These are phyloP conservation scores for Aspergillus piperis DNA, from an alignment of 2,329 filamentous ascomycete genomes.

Conservation along the genomic window DNA sequence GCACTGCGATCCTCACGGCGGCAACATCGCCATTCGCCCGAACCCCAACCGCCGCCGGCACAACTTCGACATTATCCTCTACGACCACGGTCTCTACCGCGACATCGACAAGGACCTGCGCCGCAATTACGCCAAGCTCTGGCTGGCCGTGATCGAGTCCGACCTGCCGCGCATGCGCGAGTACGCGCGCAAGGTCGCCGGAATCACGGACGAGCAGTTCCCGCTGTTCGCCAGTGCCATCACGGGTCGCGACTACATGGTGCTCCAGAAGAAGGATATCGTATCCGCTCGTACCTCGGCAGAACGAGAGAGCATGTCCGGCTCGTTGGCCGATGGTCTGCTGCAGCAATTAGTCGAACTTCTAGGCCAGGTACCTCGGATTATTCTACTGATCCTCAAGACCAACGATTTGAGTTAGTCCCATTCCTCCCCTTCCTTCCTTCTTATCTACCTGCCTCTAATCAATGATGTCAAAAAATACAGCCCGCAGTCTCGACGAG, in stretches of 20 bases:
- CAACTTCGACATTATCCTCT: conserved; percentile 95
- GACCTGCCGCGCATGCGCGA: conserved; percentile 83
- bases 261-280: conserved; percentile 64
- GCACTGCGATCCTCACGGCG: conserved; percentile 95
- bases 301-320: conserved; percentile 85
- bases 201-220: conserved; percentile 85
- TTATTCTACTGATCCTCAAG: conserved; percentile 94
- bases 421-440: not conserved
- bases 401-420: conserved; percentile 84
- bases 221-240: conserved; percentile 95
- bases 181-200: conserved; percentile 85
- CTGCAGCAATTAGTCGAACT: conserved; percentile 85
- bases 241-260: conserved; percentile 85
- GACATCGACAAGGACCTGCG: conserved; percentile 79
- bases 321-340: conserved; percentile 82
- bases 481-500: conserved; percentile 84
- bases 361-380: conserved; percentile 82
- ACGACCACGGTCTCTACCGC: conserved; percentile 95
- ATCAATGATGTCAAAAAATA: conserved; percentile 1
- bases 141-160: conserved; percentile 91
- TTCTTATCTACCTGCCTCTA: not conserved
- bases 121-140: conserved; percentile 91
- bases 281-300: conserved; percentile 62
- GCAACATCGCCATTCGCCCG: conserved; percentile 88
- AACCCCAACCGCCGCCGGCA: conserved; percentile 62